Evolutionary conservation across 352 stramenopile genomes (phyloP).

Genomic region (Phytophthora rubi): DNA sequence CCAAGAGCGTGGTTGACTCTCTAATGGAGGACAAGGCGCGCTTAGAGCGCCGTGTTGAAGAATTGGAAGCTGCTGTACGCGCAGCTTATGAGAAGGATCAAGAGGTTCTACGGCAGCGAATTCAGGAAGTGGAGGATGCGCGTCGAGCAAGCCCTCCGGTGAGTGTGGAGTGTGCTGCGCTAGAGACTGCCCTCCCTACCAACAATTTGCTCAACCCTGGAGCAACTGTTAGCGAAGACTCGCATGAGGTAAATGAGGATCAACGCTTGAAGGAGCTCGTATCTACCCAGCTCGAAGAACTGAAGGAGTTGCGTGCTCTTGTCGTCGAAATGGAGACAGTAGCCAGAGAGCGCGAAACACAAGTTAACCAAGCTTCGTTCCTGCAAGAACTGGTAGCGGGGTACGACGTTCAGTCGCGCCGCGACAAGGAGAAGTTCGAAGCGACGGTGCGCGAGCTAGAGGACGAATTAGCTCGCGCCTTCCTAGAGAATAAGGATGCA

Average conservation of each 20-base stretch:
- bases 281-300: slow-evolving; percentile 38
- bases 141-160: slow-evolving; percentile 20
- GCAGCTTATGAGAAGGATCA: slow-evolving; percentile 39
- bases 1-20: slow-evolving; percentile 13
- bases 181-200: slow-evolving; percentile 8
- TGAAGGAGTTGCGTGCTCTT: slow-evolving; percentile 42
- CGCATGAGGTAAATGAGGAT: slow-evolving; percentile 30
- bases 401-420: slow-evolving; percentile 31
- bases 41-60: slow-evolving; percentile 25
- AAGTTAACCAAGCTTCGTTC: slow-evolving; percentile 32
- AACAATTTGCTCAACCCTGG: slow-evolving; percentile 9
- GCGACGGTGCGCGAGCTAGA: slow-evolving; percentile 55
- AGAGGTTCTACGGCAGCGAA: slow-evolving; percentile 37
- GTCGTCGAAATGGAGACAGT: slow-evolving; percentile 46
- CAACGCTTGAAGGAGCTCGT: slow-evolving; percentile 34
- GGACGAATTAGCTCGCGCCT: slow-evolving; percentile 57
- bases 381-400: slow-evolving; percentile 39
- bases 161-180: slow-evolving; percentile 3
- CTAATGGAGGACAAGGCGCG: slow-evolving; percentile 26
- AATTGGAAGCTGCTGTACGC: slow-evolving; percentile 39
- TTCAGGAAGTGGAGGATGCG: slow-evolving; percentile 38
- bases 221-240: slow-evolving; percentile 1
- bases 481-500: slow-evolving; percentile 56
- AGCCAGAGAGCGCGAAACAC: slow-evolving; percentile 37
- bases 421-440: slow-evolving; percentile 46